Conservation (phyloP, 345 rosid species). For the Dipteronia dyeriana region DNA sequence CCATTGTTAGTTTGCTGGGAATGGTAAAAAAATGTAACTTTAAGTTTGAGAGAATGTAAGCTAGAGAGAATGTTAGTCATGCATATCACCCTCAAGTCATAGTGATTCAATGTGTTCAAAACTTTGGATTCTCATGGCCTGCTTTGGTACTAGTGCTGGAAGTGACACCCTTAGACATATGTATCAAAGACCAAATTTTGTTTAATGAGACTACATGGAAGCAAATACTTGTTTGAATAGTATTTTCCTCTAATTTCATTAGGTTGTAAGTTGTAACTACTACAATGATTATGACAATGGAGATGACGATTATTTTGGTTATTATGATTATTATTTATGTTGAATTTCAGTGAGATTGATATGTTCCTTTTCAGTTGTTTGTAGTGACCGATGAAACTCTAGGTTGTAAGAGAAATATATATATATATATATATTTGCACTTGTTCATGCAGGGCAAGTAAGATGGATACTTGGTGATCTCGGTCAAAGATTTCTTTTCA, state of each 20-base stretch:
- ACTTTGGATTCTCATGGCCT: not conserved
- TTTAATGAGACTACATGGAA: not conserved
- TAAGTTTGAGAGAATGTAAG: no score
- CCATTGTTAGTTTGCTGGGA: no score
- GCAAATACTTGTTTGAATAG: not conserved
- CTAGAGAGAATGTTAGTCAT: not conserved
- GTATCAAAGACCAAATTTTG: not conserved
- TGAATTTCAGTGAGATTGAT: constrained; percentile 1
- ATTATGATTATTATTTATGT: not conserved
- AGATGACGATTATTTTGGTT: not conserved
- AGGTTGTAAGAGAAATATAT: not conserved
- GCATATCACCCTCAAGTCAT: not conserved
- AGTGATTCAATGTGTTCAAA: not conserved
- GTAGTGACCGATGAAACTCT: not conserved
- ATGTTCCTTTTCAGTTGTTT: constrained; percentile 6
- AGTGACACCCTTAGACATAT: not conserved
- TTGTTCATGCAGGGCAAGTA: constrained; percentile 1
- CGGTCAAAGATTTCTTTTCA: not conserved
- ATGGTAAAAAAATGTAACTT: no score
- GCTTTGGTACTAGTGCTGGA: not conserved
- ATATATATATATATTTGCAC: not conserved
- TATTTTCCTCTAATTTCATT: not conserved
- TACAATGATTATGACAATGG: not conserved
- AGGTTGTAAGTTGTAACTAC: not conserved
- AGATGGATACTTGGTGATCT: not conserved